Conservation (phyloP, 192 early-diverging fungal genomes). For the Entophlyctis luteolus region DNA sequence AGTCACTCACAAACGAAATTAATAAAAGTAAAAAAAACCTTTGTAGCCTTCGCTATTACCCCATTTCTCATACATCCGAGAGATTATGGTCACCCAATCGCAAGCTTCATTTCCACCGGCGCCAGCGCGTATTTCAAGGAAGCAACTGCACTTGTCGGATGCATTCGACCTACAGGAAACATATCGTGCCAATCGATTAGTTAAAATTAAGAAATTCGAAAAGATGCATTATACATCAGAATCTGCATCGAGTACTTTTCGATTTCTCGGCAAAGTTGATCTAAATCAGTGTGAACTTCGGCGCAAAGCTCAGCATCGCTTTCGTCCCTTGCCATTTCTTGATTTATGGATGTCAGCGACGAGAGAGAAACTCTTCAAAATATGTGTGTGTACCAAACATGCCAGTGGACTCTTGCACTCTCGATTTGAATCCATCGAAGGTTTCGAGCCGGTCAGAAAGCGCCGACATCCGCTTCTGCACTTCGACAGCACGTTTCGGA, state of each 20-base stretch:
- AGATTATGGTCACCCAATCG: slow-evolving; percentile 42
- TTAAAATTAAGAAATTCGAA: not conserved
- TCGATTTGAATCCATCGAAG: slow-evolving; percentile 17
- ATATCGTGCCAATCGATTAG: not conserved
- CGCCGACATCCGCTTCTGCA: slow-evolving; percentile 34
- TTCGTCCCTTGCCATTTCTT: slow-evolving; percentile 42
- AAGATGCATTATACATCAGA: slow-evolving; percentile 33
- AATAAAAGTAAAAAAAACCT: slow-evolving; percentile 8
- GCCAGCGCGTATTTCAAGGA: slow-evolving; percentile 51
- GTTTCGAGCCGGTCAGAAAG: slow-evolving; percentile 32
- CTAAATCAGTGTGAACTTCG: slow-evolving; percentile 35
- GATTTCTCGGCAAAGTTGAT: slow-evolving; percentile 23
- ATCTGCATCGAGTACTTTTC: slow-evolving; percentile 37
- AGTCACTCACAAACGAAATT: not conserved
- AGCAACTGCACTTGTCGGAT: slow-evolving; percentile 48
- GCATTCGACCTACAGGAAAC: slow-evolving; percentile 30
- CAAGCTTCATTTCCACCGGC: slow-evolving; percentile 49
- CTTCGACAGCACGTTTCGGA: slow-evolving; percentile 32
- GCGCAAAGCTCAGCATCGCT: slow-evolving; percentile 24
- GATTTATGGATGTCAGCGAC: not conserved
- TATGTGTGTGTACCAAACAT: slow-evolving; percentile 24
- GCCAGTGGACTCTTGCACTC: slow-evolving; percentile 18
- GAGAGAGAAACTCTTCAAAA: not conserved
- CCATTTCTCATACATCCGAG: slow-evolving; percentile 48
- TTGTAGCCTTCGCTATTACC: slow-evolving; percentile 25